A percentile compares a stretch with the other conserved stretches of the same genome.
These are phyloP conservation scores for Verbena officinalis DNA, from an alignment of 257 asterid species.

Conservation along the genomic window DNA sequence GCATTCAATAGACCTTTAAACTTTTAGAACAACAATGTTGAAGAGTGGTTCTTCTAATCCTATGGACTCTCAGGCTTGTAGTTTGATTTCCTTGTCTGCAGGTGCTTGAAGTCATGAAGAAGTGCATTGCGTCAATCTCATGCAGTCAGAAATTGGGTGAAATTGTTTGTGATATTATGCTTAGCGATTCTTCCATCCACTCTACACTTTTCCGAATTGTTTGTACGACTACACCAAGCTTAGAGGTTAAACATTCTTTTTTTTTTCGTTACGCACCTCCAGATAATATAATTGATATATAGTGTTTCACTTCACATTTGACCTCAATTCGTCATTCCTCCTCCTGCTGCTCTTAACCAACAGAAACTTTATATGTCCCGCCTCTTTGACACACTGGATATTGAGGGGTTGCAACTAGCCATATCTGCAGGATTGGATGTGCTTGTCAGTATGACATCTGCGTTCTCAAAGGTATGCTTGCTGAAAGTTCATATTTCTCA, in stretches of 20 bases:
- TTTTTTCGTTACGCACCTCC: slow-evolving; percentile 20
- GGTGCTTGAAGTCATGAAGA: slow-evolving; percentile 87
- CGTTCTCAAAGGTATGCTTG: slow-evolving; percentile 64
- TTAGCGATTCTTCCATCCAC: slow-evolving; percentile 85
- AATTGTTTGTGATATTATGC: slow-evolving; percentile 59
- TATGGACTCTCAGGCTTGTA: slow-evolving; percentile 2
- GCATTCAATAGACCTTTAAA: not conserved
- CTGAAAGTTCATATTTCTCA: slow-evolving; percentile 17
- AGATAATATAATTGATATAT: not conserved
- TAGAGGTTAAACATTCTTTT: slow-evolving; percentile 67
- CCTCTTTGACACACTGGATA: slow-evolving; percentile 65
- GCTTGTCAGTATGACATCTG: slow-evolving; percentile 58
- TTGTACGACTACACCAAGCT: slow-evolving; percentile 66
- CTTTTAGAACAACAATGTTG: not conserved
- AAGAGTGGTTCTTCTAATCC: slow-evolving; percentile 12
- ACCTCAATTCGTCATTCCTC: slow-evolving; percentile 29
- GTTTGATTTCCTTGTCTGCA: slow-evolving; percentile 34
- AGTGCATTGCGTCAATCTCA: slow-evolving; percentile 57
- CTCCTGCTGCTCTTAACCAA: slow-evolving; percentile 7
- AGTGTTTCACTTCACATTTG: slow-evolving; percentile 27
- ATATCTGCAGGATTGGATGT: slow-evolving; percentile 76
- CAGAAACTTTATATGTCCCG: slow-evolving; percentile 84
- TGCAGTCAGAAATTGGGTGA: slow-evolving; percentile 58
- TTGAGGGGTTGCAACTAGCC: slow-evolving; percentile 83
- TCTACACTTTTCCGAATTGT: slow-evolving; percentile 76